Conservation (phyloP, 345 rosid genomes). For the Populus alba region DNA sequence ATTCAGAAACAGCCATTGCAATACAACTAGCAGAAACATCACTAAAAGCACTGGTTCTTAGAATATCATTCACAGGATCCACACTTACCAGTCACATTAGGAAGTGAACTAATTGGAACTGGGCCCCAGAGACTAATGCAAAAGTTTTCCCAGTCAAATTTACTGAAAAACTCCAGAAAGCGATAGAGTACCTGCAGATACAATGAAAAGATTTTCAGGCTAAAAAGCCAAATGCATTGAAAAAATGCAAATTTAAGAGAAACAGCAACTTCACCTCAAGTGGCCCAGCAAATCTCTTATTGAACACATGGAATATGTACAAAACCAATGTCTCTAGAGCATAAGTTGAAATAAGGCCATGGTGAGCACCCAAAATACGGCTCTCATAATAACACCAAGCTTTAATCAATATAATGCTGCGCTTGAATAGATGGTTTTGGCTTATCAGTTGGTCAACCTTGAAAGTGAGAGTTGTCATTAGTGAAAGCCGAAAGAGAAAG, state of each 20-base stretch:
- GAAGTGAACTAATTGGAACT: slow-evolving; percentile 69
- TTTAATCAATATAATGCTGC: slow-evolving; percentile 78
- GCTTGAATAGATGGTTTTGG: slow-evolving; percentile 75
- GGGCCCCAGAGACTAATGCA: slow-evolving; percentile 93
- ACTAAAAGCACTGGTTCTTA: neutral
- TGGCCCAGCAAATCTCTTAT: slow-evolving; percentile 70
- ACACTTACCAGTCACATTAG: slow-evolving; percentile 64
- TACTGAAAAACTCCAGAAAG: slow-evolving; percentile 93
- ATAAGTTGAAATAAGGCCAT: slow-evolving; percentile 84
- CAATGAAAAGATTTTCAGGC: slow-evolving; percentile 22
- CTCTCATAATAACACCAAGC: slow-evolving; percentile 97
- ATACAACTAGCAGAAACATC: neutral
- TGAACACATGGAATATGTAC: slow-evolving; percentile 75
- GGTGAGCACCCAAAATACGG: slow-evolving; percentile 87
- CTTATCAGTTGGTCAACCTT: slow-evolving; percentile 71
- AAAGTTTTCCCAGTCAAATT: slow-evolving; percentile 93
- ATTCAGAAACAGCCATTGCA: slow-evolving; percentile 4
- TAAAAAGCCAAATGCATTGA: slow-evolving; percentile 9
- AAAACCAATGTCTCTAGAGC: slow-evolving; percentile 87
- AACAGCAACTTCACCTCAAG: slow-evolving; percentile 51
- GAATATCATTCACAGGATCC: neutral
- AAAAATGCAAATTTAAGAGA: slow-evolving; percentile 1
- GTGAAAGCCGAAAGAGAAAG: neutral
- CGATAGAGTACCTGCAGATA: slow-evolving; percentile 71
- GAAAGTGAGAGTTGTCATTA: slow-evolving; percentile 6